Evolutionary conservation across 768 basidiomycete species (phyloP), one percentile per base, ranked within the genome.

Genomic region (Collybiopsis confluens): DNA sequence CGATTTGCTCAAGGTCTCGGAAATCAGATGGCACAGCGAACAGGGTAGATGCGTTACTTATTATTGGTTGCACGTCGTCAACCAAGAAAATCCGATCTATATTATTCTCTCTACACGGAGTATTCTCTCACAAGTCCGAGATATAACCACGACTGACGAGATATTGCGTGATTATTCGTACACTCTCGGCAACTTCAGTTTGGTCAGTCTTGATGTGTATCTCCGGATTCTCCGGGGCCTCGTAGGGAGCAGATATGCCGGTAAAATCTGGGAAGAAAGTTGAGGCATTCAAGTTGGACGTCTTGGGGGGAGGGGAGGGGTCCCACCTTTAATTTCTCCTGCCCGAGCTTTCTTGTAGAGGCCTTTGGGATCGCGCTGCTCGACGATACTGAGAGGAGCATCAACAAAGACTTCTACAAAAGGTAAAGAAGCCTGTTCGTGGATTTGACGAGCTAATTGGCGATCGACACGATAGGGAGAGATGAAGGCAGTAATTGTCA

Each of bases 351-450:
- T 97, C 74, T 91, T 95, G 75, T 99, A 99, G 56, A 99, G 72
- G 1, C 97, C 96, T 70, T 99, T 99, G 1, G 97, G 97, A 67
- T 99, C 97, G 52, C 97, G 85, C 64, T 81, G 74, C 71, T 99
- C 97, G 21, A 91, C 92, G 8, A 95, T 83, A 42, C 76, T 68
- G 45, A 99, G 78, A 5, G 96, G 92, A 0, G 93, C 96, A 70
- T 98, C 96, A 44, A 98, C 78, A 63, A 86, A 99, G 36, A 98
- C 93, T 72, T 99, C 97, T 56, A 99, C 66, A 70, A 99, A 98
- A 36, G 85, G 82, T 40, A 98, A 70, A 16, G 77, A 75, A 1
- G 82, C 76, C 46, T 82, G 76, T 45, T 82, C 78, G 69, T 99
- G 96, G 26, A 98, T 77, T 55, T 85, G 74, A 41, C 97, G 84